Evolutionary conservation across 768 basidiomycete species (phyloP), one percentile per base, ranked within the genome.

Genomic region (Suillus spraguei): DNA sequence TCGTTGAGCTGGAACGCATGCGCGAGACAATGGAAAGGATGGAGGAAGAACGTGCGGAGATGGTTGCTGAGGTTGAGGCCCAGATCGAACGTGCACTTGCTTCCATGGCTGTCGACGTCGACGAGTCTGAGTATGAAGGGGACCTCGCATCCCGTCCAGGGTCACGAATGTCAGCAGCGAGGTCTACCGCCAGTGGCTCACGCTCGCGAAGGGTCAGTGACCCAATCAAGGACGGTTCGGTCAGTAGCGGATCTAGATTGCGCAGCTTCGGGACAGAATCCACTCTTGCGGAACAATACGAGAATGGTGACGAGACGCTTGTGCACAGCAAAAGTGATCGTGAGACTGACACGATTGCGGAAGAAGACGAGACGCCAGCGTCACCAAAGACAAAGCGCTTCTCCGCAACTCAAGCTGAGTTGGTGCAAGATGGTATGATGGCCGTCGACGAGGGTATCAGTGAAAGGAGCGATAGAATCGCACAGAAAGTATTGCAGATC

Each of bases 61-160:
- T 94, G 93, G 89, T 95, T 47, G 92, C 91, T n/a, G 93, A 95
- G 77, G 92, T 95, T 28, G 93, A 95, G 72, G 91, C 90, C 33
- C 93, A 95, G 78, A 95, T 95, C 69, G 93, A 94, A 75, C 84
- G 90, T 62, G 93, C 94, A 0, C 81, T 95, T 58, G 89, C 86
- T 33, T 90, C 90, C 32, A 94, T 95, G 92, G 87, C 89, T 32
- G 89, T 93, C 64, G 90, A 88, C 67, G 81, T 90, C 60, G 74
- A 75, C 5, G 90, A 91, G 60, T 92, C 90, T 20, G 92, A 94
- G 68, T 90, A 90, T 62, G 82, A 82, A 49, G 75, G 74, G 9
- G 74, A 76, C 9, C 64, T 75, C n/a, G 84, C 84, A 66, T 90
- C 90, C 42, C 84, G 89, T 58, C 87, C 90, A 32, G 82, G 75